Conservation (phyloP, 2,329 filamentous ascomycete genomes). For the Karstenula rhodostoma region DNA sequence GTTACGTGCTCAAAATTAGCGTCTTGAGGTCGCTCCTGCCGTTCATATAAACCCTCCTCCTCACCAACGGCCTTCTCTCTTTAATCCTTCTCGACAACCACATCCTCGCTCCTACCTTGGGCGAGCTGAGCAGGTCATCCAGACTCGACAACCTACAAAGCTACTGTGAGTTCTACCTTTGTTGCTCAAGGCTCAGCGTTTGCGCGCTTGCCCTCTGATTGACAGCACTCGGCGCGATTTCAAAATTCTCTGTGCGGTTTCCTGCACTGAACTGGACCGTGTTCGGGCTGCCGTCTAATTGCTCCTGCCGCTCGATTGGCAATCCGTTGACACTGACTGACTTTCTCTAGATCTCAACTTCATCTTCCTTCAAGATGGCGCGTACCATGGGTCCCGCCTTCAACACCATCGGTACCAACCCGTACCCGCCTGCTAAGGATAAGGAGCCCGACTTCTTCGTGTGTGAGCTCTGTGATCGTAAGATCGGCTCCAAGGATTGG, state of each 20-base stretch:
- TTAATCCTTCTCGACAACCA: neutral
- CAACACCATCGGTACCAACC: conserved; percentile 23
- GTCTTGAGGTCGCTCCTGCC: neutral
- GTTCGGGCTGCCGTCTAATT: neutral
- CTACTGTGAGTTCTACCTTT: conserved; percentile 2
- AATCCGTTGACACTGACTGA: neutral
- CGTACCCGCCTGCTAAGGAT: conserved; percentile 36
- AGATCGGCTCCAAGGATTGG: conserved; percentile 44
- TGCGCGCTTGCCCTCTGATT: neutral
- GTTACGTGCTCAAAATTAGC: neutral
- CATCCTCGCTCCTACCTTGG: neutral
- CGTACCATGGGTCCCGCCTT: neutral
- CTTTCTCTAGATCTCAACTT: neutral
- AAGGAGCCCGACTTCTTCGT: conserved; percentile 25
- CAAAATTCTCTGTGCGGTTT: neutral
- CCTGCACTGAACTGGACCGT: neutral
- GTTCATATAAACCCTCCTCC: neutral
- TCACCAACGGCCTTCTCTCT: neutral
- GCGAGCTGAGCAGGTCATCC: neutral
- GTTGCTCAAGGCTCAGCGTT: neutral
- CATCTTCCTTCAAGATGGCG: conserved; percentile 5
- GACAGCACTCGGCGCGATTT: neutral
- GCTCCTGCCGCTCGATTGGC: neutral
- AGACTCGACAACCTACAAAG: neutral
- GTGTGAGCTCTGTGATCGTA: conserved; percentile 45